These are phyloP conservation scores for Paraleonurus japonicus DNA, from an alignment of 257 asterid genomes.

Conservation along the genomic window DNA sequence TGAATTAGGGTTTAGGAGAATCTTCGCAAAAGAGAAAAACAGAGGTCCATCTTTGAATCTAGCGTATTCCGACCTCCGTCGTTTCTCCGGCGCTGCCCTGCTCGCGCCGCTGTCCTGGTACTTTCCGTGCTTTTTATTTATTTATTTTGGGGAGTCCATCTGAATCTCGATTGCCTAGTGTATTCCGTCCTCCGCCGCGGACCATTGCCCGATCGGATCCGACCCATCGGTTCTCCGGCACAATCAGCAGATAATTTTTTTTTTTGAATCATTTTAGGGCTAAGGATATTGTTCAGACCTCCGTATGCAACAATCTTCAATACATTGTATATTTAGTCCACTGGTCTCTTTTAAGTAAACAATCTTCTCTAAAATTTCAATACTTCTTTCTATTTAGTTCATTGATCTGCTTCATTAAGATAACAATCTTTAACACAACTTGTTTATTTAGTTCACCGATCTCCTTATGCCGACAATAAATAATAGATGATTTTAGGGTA, in stretches of 20 bases:
- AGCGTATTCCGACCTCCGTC: background rate
- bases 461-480: background rate
- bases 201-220: background rate
- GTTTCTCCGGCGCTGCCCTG: background rate
- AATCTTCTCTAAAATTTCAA: background rate
- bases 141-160: background rate
- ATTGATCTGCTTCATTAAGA: background rate
- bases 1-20: background rate
- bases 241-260: background rate
- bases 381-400: background rate
- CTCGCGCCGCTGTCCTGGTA: background rate
- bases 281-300: background rate
- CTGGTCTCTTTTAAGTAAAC: background rate
- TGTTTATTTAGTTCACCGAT: background rate
- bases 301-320: background rate
- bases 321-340: background rate
- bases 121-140: background rate
- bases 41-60: background rate
- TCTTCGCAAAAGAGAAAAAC: background rate
- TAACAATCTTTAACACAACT: background rate
- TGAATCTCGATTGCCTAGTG: background rate
- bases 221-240: background rate
- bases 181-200: background rate
- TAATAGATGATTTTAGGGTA: constrained; percentile 6
- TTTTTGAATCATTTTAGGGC: background rate